Conservation (phyloP, 78 protist genomes). For the Dictyostelium intermedium region DNA sequence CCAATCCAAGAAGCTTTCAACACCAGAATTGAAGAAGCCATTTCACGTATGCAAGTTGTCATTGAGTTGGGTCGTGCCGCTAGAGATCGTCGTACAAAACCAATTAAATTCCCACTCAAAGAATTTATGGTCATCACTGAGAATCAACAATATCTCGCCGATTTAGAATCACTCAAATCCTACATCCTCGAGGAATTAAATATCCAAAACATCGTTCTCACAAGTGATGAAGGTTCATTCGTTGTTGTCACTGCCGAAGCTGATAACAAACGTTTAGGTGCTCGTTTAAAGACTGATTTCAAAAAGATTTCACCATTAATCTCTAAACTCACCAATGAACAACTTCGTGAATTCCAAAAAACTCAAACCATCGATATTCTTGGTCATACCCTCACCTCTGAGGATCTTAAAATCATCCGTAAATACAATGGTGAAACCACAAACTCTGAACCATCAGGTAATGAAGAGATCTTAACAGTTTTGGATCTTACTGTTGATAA, state of each 20-base stretch:
- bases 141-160: constrained; percentile 54
- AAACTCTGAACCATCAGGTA: constrained; percentile 65
- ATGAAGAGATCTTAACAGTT: constrained; percentile 82
- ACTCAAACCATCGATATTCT: constrained; percentile 18
- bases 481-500: constrained; percentile 67
- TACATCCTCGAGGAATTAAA: constrained; percentile 87
- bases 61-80: constrained; percentile 87
- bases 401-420: constrained; percentile 69
- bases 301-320: constrained; percentile 26
- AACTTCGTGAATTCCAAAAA: constrained; percentile 76
- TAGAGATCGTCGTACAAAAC: constrained; percentile 89
- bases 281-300: constrained; percentile 46
- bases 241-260: constrained; percentile 76
- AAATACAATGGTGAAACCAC: constrained; percentile 33
- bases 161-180: constrained; percentile 49
- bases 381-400: constrained; percentile 60
- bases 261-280: constrained; percentile 78
- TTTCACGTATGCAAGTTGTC: constrained; percentile 93
- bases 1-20: constrained; percentile 69
- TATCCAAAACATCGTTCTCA: constrained; percentile 37
- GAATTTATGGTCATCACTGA: constrained; percentile 60
- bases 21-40: constrained; percentile 71
- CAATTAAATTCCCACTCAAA: constrained; percentile 86
- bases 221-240: constrained; percentile 62
- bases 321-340: constrained; percentile 47